A percentile compares a stretch with the other conserved stretches of the same genome.
phyloP scores from a whole-genome alignment of 257 asterid genomes.

The Craterostigma plantagineum region DNA sequence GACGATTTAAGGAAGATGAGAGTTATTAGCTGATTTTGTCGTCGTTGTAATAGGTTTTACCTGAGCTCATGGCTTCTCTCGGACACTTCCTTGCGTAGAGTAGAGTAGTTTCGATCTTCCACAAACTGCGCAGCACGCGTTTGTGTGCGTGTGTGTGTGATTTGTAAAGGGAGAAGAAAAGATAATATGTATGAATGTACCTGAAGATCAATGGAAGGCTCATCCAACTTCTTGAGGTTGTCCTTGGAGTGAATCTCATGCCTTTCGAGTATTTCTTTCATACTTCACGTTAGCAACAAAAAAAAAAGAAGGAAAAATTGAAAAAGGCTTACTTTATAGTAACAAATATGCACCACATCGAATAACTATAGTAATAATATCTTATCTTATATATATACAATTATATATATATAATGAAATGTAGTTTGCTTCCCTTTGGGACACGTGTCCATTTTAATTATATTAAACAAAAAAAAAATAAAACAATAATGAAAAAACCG shows the following conservation, averaged over 20 bases:
- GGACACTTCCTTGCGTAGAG: conserved; percentile 51
- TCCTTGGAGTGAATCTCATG: conserved; percentile 57
- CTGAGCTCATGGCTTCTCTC: conserved; percentile 51
- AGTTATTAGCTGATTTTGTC: too few species aligned
- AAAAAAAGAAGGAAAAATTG: neutral
- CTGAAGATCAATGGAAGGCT: conserved; percentile 76
- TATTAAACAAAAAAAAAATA: too few species aligned
- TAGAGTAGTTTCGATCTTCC: conserved; percentile 39
- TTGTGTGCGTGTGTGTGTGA: neutral
- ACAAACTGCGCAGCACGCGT: conserved; percentile 33
- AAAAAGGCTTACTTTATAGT: too few species aligned
- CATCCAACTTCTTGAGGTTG: conserved; percentile 52
- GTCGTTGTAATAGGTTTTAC: conserved; percentile 17
- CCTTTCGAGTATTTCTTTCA: conserved; percentile 68
- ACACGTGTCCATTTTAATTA: too few species aligned
- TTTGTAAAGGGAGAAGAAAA: neutral
- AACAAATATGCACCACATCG: too few species aligned
- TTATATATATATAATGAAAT: too few species aligned
- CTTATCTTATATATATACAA: too few species aligned
- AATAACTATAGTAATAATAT: too few species aligned
- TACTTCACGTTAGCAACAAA: conserved; percentile 14
- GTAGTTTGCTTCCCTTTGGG: too few species aligned
- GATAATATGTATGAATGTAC: conserved; percentile 10
- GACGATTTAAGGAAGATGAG: neutral
- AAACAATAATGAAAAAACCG: too few species aligned